Base-by-base conservation (phyloP, 495 filamentous ascomycete species). In the Niebla homalea region DNA sequence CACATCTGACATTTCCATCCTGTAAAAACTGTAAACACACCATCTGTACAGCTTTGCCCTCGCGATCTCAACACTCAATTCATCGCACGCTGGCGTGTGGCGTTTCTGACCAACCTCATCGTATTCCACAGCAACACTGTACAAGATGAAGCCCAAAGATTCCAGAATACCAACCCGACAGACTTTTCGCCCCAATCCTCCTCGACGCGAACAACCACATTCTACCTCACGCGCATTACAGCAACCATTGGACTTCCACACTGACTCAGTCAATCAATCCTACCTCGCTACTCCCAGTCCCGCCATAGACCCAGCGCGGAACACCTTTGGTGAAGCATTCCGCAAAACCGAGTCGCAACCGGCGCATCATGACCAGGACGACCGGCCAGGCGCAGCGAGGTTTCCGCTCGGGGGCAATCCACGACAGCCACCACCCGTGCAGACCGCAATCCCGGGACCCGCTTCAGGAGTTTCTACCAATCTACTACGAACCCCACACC, bases 211-310 rank as follows among this genome's bases (percentile, higher is more conserved):
- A 1, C 26, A 7, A 32, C 6, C 53, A 49, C 52, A 50, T 42
- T 53, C 39, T 29, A 11, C 46, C 20, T 20, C 37, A 38, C 52
- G 22, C 26, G 23, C 47, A 15, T 47, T 53, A 18, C 58, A 61
- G 47, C 58, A 61, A 48, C 49, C 55, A 49, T 50, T 56, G 38
- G 53, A 58, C 8, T 61, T 61, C 25, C 35, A 56, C 4, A 61
- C 58, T 2, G 58, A 61, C 19, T 58, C 56, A 21, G 49, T 61
- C 19, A 58, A 56, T 44, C 51, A 46, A 5, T 53, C 55, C 5
- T 54, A 52, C 23, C 56, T 55, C n/a, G 56, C 58, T 1, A 54
- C 46, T 41, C 57, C 57, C 2, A 58, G 58, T 48, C 56, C 58
- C 35, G 20, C 11, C 53, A 52, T 23, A 36, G 40, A 49, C 49